These are phyloP conservation scores for Pestalotiopsis sp. DNA, from an alignment of 2,329 filamentous ascomycete genomes.

Conservation along the genomic window DNA sequence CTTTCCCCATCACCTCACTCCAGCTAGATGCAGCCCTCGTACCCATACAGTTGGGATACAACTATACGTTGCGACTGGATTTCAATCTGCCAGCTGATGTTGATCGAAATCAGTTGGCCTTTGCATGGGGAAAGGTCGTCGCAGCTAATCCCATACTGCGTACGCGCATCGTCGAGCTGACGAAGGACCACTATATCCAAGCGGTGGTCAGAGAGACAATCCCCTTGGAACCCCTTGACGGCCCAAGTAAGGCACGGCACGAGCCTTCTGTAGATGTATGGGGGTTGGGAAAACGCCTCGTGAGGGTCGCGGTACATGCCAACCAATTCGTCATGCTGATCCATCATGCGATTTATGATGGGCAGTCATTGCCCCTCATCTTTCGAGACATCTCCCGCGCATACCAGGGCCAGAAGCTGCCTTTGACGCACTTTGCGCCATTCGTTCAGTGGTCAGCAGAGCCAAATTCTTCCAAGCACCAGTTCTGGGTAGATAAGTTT, in stretches of 20 bases:
- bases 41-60: background rate
- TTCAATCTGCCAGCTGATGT: background rate
- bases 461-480: background rate
- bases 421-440: background rate
- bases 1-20: background rate
- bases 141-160: background rate
- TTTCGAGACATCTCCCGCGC: background rate
- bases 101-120: background rate
- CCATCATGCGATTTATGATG: background rate
- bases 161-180: constrained; percentile 2
- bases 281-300: background rate
- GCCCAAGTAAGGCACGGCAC: background rate
- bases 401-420: background rate
- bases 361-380: background rate
- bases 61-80: background rate
- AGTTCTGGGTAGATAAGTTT: constrained; percentile 1
- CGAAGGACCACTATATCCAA: background rate
- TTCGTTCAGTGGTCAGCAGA: background rate
- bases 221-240: background rate
- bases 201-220: background rate
- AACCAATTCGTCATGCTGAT: background rate
- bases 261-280: background rate
- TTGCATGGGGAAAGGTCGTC: background rate
- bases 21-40: background rate
- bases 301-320: background rate